A percentile compares a stretch with the other conserved stretches of the same genome.
phyloP scores from a whole-genome alignment of 768 basidiomycete genomes.

The Trametes meyenii region DNA sequence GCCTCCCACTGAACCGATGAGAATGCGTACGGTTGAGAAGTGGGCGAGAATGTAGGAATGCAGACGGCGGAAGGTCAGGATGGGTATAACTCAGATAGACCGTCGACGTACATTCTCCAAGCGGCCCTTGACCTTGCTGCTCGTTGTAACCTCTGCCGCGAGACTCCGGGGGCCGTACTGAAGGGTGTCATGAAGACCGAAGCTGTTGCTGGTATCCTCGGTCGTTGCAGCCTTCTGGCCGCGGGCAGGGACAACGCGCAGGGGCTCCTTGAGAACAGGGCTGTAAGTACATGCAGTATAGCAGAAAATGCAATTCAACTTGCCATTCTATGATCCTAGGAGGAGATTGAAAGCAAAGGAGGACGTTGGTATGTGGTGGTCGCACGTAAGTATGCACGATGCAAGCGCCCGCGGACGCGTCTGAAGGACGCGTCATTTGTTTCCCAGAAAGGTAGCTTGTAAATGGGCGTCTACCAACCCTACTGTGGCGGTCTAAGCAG shows the following conservation, averaged over 20 bases:
- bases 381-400: not conserved
- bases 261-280: constrained; percentile 46
- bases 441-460: constrained; percentile 3
- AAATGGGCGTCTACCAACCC: constrained; percentile 16
- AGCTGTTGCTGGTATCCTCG: constrained; percentile 65
- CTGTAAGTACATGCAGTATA: no score
- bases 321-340: not conserved
- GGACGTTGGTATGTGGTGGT: not conserved
- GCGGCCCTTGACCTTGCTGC: constrained; percentile 64
- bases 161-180: constrained; percentile 83
- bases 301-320: not conserved
- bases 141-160: constrained; percentile 69
- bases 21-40: not conserved
- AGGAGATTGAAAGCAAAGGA: not conserved
- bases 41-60: not conserved
- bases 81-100: not conserved
- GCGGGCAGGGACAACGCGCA: constrained; percentile 64
- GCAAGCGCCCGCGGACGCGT: constrained; percentile 14
- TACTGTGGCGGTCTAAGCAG: no score
- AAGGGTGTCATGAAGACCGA: constrained; percentile 89
- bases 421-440: constrained; percentile 20
- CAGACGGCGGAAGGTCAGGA: not conserved
- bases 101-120: constrained; percentile 68
- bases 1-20: constrained; percentile 76
- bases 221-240: constrained; percentile 63